phyloP scores from a whole-genome alignment of 768 basidiomycete species.

The Infundibulicybe gibba region DNA sequence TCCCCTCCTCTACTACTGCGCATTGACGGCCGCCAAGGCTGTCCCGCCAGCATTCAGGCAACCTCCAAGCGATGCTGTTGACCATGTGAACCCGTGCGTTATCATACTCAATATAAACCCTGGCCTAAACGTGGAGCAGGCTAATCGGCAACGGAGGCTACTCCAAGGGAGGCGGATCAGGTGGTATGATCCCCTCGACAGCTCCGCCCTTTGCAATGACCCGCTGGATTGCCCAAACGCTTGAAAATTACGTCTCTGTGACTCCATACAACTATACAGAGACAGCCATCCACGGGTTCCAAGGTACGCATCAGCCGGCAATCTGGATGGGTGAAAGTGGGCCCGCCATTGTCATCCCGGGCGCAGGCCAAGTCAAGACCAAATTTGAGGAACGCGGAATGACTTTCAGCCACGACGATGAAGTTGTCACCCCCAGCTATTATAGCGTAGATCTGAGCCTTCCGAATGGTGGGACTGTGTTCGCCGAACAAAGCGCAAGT shows the following conservation, averaged over 20 bases:
- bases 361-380: slow-evolving; percentile 37
- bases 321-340: slow-evolving; percentile 89
- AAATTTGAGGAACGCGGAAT: slow-evolving; percentile 49
- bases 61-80: slow-evolving; percentile 1
- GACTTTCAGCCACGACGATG: slow-evolving; percentile 36
- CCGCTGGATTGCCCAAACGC: slow-evolving; percentile 80
- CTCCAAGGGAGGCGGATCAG: slow-evolving; percentile 55
- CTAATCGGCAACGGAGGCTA: slow-evolving; percentile 72
- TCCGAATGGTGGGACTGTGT: slow-evolving; percentile 35
- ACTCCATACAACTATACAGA: slow-evolving; percentile 67
- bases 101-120: neutral
- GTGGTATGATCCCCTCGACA: slow-evolving; percentile 75
- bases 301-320: slow-evolving; percentile 79
- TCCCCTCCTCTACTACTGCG: too few relatives aligned
- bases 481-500: slow-evolving; percentile 52
- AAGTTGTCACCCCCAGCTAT: slow-evolving; percentile 39
- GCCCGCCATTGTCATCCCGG: slow-evolving; percentile 58
- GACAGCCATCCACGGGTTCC: slow-evolving; percentile 62
- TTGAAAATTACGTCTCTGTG: slow-evolving; percentile 71
- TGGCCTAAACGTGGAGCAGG: slow-evolving; percentile 11
- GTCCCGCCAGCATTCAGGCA: neutral
- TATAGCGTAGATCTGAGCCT: slow-evolving; percentile 48
- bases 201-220: slow-evolving; percentile 85
- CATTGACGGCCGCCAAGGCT: too few relatives aligned
- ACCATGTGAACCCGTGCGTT: slow-evolving; percentile 7